Evolutionary conservation across 345 rosid genomes (phyloP).

Genomic region (Adansonia digitata): DNA sequence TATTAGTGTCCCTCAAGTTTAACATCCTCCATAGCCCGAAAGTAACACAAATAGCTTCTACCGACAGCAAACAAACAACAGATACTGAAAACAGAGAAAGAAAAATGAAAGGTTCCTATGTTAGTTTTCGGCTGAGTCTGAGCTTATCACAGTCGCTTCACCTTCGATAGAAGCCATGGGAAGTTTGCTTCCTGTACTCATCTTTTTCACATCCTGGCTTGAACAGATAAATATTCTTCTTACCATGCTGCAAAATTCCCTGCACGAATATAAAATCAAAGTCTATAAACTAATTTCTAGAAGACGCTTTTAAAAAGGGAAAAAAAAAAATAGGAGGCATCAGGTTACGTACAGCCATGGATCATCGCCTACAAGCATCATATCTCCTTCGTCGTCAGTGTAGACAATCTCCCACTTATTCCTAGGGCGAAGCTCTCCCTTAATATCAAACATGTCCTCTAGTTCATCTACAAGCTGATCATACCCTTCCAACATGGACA

Average conservation of each 20-base stretch:
- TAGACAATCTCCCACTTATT: slow-evolving; percentile 82
- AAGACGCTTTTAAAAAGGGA: neutral
- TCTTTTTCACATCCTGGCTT: slow-evolving; percentile 75
- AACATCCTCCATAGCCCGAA: slow-evolving; percentile 17
- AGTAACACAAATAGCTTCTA: slow-evolving; percentile 10
- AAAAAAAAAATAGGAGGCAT: neutral
- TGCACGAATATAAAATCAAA: slow-evolving; percentile 21
- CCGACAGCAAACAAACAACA: slow-evolving; percentile 8
- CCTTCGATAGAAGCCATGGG: slow-evolving; percentile 45
- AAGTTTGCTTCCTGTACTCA: slow-evolving; percentile 50
- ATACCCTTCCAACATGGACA: slow-evolving; percentile 57
- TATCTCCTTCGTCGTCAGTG: slow-evolving; percentile 88
- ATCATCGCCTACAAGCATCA: slow-evolving; percentile 94
- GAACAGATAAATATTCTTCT: slow-evolving; percentile 73
- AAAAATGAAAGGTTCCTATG: neutral
- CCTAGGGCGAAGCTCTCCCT: slow-evolving; percentile 54
- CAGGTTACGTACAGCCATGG: slow-evolving; percentile 78
- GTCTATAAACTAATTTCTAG: neutral
- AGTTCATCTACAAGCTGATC: slow-evolving; percentile 61
- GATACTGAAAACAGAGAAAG: neutral
- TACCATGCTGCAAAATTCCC: slow-evolving; percentile 94
- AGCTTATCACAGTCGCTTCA: slow-evolving; percentile 51
- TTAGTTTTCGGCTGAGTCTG: slow-evolving; percentile 48
- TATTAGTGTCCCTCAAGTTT: slow-evolving; percentile 17
- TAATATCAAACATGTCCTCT: slow-evolving; percentile 75